Base-by-base conservation (phyloP, 2,329 filamentous ascomycete species). In the Epichloe scottii region DNA sequence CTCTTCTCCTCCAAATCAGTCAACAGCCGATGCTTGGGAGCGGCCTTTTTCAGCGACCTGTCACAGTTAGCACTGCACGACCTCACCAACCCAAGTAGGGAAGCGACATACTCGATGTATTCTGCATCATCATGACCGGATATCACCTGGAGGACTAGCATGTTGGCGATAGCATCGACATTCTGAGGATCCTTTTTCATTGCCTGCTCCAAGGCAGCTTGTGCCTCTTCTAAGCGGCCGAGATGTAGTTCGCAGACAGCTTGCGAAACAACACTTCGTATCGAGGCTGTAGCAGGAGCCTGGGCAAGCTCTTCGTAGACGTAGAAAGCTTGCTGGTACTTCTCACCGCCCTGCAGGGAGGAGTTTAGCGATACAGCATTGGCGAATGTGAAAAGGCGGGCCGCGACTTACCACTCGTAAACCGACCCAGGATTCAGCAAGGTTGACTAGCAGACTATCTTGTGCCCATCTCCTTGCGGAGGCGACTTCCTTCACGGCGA, bases 281-380 rank as follows among this genome's bases (percentile, higher is more conserved):
- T 76, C 15, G 87, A 87, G 46, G 88, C 83, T 17, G 87, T 89
- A 34, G 87, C 82, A 2, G 89, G 85, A 30, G 87, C 84, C 64
- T 95, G 88, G 4, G 93, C 91, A 46, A 97, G 80, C 69, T 98
- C 93, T 70, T 97, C 91, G 63, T 89, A 97, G 54, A 97, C 91
- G 74, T 98, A 97, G 70, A 95, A 97, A 17, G 91, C 85, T 63
- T 93, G 87, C 64, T 97, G 93, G 70, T 97, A 97, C 67, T 89
- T 93, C 60, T 95, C 89, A 58, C 90, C 90, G 63, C 91, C 91
- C 85, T 95, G 21, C 17, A 38, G 54, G 26, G 50, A 6, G 35
- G 34, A n/a, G 39, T 53, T 72, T 57, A 68, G 62, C 57, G 54
- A 46, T 44, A 15, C 21, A 15, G 33, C 8, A 26, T 14, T 19